A percentile compares a stretch with the other conserved stretches of the same genome.
phyloP scores from a whole-genome alignment of 2,329 filamentous ascomycete species.

The Neopestalotiopsis rosae region DNA sequence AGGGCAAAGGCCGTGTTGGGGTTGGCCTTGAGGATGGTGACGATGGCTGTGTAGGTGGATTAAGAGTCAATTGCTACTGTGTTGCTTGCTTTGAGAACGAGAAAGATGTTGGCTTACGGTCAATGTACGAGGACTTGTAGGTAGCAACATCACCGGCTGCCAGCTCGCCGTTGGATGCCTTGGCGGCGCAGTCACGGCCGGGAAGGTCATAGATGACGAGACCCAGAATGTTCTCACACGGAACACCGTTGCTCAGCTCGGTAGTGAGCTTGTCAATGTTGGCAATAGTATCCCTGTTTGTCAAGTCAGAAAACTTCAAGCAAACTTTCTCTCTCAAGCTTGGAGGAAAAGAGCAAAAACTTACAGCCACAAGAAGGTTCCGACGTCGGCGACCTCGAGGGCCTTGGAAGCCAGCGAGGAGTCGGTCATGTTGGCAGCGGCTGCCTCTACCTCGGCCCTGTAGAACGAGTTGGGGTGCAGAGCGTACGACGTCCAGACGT shows the following conservation, averaged over 20 bases:
- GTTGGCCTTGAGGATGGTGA: conserved; percentile 48
- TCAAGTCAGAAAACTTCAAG: background rate
- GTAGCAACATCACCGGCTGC: conserved; percentile 53
- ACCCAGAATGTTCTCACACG: conserved; percentile 44
- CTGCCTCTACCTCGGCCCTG: conserved; percentile 33
- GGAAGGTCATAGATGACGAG: conserved; percentile 65
- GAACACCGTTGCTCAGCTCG: conserved; percentile 51
- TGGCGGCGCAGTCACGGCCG: conserved; percentile 64
- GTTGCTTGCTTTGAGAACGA: too few species aligned
- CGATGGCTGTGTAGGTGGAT: conserved; percentile 37
- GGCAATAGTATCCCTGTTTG: conserved; percentile 52
- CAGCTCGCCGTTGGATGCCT: conserved; percentile 65
- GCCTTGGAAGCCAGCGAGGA: conserved; percentile 61
- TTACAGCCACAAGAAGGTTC: conserved; percentile 61
- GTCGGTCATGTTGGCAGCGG: conserved; percentile 32
- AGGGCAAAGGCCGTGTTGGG: conserved; percentile 52
- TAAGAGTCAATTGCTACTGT: too few species aligned
- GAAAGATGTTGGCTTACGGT: conserved; percentile 37
- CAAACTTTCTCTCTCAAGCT: too few species aligned
- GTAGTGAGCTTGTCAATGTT: conserved; percentile 55
- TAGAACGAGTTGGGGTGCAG: conserved; percentile 39
- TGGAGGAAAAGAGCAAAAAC: conserved; percentile 23
- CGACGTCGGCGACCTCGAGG: conserved; percentile 57
- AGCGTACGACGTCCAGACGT: conserved; percentile 35
- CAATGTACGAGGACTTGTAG: conserved; percentile 61